These are phyloP conservation scores for Dryadomyces quercivorus DNA, from an alignment of 2,329 filamentous ascomycete species.

Conservation along the genomic window DNA sequence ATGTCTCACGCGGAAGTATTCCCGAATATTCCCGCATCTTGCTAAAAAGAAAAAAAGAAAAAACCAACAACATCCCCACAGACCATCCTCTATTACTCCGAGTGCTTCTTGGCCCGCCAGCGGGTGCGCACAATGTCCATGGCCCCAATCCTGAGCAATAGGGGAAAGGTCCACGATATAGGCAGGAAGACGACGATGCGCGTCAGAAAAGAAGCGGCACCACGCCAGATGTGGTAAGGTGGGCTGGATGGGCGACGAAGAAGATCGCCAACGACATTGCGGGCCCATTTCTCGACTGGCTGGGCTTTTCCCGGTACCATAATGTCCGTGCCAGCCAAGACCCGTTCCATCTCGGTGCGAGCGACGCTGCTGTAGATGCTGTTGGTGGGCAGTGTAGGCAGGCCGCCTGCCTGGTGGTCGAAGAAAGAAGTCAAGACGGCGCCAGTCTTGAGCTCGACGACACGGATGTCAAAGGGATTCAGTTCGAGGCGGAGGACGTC, in stretches of 20 bases:
- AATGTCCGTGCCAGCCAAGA: neutral
- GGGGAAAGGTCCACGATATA: neutral
- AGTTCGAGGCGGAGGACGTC: slow-evolving; percentile 21
- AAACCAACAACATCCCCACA: too few relatives aligned
- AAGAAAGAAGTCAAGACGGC: neutral
- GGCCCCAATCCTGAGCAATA: neutral
- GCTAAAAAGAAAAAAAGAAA: too few relatives aligned
- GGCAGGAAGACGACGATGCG: neutral
- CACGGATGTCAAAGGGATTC: slow-evolving; percentile 17
- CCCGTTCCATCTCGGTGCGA: neutral
- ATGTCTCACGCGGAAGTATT: too few relatives aligned
- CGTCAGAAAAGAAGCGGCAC: neutral
- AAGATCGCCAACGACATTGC: neutral
- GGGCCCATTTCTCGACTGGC: neutral
- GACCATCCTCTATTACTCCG: neutral
- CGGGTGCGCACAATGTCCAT: neutral
- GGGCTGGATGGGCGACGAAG: neutral
- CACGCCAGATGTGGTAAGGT: neutral
- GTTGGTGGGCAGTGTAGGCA: neutral
- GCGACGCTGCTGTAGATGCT: neutral
- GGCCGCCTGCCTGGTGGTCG: neutral
- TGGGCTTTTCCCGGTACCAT: neutral
- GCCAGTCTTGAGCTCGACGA: slow-evolving; percentile 13
- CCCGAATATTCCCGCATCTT: too few relatives aligned
- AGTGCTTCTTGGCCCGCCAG: neutral